Percentiles rank a stretch among this genome's conserved stretches.
Evolutionary conservation across 768 basidiomycete species (phyloP).

Genomic region (Boletales sp.): DNA sequence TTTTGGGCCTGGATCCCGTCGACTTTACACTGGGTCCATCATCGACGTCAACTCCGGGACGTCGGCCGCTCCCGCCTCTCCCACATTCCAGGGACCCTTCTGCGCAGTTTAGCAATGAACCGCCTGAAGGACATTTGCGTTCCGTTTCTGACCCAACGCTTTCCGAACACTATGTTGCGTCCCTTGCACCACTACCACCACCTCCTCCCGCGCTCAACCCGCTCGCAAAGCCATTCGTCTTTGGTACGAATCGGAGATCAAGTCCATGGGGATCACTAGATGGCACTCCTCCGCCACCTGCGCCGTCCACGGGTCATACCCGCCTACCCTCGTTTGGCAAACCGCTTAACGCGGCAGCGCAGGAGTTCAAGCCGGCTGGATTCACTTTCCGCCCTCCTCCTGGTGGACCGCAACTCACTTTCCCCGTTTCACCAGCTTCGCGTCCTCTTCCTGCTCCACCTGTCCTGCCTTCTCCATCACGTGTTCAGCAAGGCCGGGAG

Average conservation of each 20-base stretch:
- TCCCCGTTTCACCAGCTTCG: conserved; percentile 27
- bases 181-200: conserved; percentile 16
- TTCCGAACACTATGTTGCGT: conserved; percentile 15
- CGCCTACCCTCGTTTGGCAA: conserved; percentile 52
- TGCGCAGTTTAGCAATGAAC: conserved; percentile 60
- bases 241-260: conserved; percentile 45
- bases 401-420: conserved; percentile 55
- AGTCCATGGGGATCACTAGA: conserved; percentile 33
- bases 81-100: conserved; percentile 68
- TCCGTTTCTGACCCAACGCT: conserved; percentile 41
- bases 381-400: conserved; percentile 78
- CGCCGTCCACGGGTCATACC: conserved; percentile 35
- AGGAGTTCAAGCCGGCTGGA: conserved; percentile 73
- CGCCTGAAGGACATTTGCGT: conserved; percentile 63
- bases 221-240: conserved; percentile 80
- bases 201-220: conserved; percentile 56
- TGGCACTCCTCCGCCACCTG: conserved; percentile 30
- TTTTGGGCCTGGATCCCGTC: conserved; percentile 40
- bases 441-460: conserved; percentile 42
- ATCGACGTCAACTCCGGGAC: conserved; percentile 39
- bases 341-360: conserved; percentile 74
- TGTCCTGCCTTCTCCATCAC: conserved; percentile 19
- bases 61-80: conserved; percentile 54
- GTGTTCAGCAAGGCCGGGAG: conserved; percentile 65
- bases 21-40: conserved; percentile 46